These are phyloP conservation scores for Pleurotus giganteus DNA, from an alignment of 768 basidiomycete genomes.

Conservation along the genomic window DNA sequence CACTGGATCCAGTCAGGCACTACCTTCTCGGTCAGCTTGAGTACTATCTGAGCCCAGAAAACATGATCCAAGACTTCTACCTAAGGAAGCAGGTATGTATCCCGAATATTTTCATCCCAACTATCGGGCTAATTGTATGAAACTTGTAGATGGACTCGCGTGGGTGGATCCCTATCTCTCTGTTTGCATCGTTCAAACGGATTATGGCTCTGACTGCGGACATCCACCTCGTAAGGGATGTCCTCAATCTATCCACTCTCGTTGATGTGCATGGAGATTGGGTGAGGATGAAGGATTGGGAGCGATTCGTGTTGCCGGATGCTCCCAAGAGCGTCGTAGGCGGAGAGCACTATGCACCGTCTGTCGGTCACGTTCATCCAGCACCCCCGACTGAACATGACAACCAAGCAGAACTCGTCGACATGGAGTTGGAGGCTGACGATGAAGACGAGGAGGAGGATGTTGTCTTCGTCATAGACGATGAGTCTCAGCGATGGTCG, in stretches of 20 bases:
- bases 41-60: constrained; percentile 90
- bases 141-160: constrained; percentile 76
- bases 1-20: constrained; percentile 63
- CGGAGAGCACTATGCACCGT: constrained; percentile 15
- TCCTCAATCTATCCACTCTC: constrained; percentile 60
- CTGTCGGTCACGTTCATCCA: constrained; percentile 2
- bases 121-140: no score
- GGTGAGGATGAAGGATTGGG: constrained; percentile 73
- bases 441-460: constrained; percentile 75
- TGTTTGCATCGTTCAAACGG: constrained; percentile 88
- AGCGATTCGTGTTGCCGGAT: constrained; percentile 58
- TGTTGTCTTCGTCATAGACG: constrained; percentile 69
- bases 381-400: constrained; percentile 2
- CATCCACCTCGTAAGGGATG: constrained; percentile 61
- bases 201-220: constrained; percentile 66
- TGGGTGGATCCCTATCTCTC: constrained; percentile 82
- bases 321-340: constrained; percentile 51
- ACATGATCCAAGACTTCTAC: constrained; percentile 85
- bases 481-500: constrained; percentile 36
- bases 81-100: constrained; percentile 47
- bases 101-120: not conserved
- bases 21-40: constrained; percentile 83
- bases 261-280: constrained; percentile 68
- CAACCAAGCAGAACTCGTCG: constrained; percentile 16
- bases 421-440: constrained; percentile 33